A percentile compares a stretch with the other conserved stretches of the same genome.
Conservation (phyloP, 106 monocot genomes). For the Dioscorea alata region DNA sequence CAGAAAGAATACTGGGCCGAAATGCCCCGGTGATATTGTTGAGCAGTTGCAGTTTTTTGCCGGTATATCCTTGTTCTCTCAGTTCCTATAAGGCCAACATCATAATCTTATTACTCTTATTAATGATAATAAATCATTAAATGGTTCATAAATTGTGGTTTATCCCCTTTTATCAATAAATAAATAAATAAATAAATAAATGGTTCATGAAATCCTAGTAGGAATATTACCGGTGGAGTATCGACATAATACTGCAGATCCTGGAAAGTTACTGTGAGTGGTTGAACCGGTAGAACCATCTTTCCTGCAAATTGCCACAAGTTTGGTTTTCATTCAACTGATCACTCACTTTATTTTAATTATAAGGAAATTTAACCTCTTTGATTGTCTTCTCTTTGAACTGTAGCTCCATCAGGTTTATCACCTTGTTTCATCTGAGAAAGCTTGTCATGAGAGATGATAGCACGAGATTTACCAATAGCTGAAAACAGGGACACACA, state of each 20-base stretch:
- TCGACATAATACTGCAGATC: conserved; percentile 70
- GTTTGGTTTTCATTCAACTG: no score
- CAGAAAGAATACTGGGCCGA: conserved; percentile 59
- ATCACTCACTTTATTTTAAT: no score
- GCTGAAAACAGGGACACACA: conserved; percentile 31
- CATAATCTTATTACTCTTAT: neutral
- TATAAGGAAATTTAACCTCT: conserved; percentile 22
- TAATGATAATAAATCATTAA: neutral
- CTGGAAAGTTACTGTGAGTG: conserved; percentile 53
- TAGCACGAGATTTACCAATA: conserved; percentile 42
- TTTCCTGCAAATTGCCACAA: conserved; percentile 28
- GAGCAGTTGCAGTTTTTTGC: conserved; percentile 51
- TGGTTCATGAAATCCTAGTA: neutral
- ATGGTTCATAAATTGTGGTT: neutral
- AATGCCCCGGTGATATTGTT: conserved; percentile 72
- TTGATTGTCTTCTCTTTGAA: conserved; percentile 17
- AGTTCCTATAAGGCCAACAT: conserved; percentile 43
- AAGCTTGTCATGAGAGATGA: conserved; percentile 67
- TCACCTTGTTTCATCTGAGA: conserved; percentile 9
- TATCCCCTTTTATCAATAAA: no score
- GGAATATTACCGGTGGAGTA: conserved; percentile 42
- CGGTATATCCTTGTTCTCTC: conserved; percentile 52
- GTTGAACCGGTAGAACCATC: conserved; percentile 62
- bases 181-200: neutral
- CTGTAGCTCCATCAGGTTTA: neutral